Evolutionary conservation across 1,139 yeast species (phyloP).

Genomic region (Protomyces inundatus): DNA sequence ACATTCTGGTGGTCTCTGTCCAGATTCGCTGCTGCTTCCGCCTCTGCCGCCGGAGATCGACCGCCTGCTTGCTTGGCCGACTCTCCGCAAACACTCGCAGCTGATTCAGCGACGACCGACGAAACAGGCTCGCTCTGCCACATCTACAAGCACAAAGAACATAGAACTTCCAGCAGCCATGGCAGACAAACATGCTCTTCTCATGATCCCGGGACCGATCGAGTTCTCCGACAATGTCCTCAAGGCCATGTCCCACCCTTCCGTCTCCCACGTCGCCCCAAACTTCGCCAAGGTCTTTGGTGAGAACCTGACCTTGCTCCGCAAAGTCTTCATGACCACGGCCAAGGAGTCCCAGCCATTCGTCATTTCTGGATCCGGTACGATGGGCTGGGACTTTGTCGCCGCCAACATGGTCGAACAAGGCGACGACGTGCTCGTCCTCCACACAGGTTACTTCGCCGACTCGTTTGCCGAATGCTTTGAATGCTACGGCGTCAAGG

Average conservation of each 20-base stretch:
- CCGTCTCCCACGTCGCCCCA: constrained; percentile 88
- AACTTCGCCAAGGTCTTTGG: constrained; percentile 74
- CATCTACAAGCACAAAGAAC: too few species aligned
- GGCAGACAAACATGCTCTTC: constrained; percentile 8
- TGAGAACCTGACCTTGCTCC: constrained; percentile 57
- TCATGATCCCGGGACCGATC: constrained; percentile 63
- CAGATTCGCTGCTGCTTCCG: too few species aligned
- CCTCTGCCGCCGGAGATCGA: too few species aligned
- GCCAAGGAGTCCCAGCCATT: constrained; percentile 66
- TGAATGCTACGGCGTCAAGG: constrained; percentile 67
- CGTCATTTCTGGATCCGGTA: constrained; percentile 84
- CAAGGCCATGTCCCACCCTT: constrained; percentile 75
- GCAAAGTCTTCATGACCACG: constrained; percentile 68
- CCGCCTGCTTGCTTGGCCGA: too few species aligned
- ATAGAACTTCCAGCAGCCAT: not conserved
- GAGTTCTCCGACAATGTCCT: constrained; percentile 79
- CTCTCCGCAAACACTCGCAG: too few species aligned
- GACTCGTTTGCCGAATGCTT: constrained; percentile 79
- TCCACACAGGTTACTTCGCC: constrained; percentile 84
- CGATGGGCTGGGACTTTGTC: constrained; percentile 90
- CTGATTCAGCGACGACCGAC: too few species aligned
- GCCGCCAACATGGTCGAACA: constrained; percentile 65
- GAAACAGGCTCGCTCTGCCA: too few species aligned
- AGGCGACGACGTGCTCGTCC: constrained; percentile 64
- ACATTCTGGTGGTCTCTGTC: too few species aligned